A percentile compares a stretch with the other conserved stretches of the same genome.
These are phyloP conservation scores for Exophiala sideris DNA, from an alignment of 2,329 filamentous ascomycete genomes.

Conservation along the genomic window DNA sequence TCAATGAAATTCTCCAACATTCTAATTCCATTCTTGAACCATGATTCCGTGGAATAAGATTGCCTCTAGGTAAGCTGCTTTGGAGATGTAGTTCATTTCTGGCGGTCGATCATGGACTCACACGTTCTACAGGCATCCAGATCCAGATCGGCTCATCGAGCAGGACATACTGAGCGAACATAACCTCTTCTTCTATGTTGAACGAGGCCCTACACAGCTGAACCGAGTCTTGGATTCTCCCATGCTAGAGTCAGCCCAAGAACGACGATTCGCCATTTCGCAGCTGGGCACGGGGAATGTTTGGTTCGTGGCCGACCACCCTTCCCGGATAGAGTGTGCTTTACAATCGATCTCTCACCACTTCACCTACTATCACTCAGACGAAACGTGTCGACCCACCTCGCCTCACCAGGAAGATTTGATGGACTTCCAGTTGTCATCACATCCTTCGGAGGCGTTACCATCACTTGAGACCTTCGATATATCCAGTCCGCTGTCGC, in stretches of 20 bases:
- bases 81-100: too few relatives aligned
- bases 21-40: neutral
- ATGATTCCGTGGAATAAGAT: slow-evolving; percentile 24
- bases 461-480: slow-evolving; percentile 2
- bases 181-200: slow-evolving; percentile 16
- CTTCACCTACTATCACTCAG: slow-evolving; percentile 1
- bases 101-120: neutral
- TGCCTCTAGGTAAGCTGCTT: slow-evolving; percentile 3
- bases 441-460: neutral
- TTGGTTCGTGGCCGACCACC: slow-evolving; percentile 20
- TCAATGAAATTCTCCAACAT: neutral
- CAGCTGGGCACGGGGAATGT: slow-evolving; percentile 15
- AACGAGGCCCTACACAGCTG: slow-evolving; percentile 14
- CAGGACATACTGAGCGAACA: slow-evolving; percentile 12
- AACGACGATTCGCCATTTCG: slow-evolving; percentile 24
- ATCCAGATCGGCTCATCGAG: slow-evolving; percentile 17
- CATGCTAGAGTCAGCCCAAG: slow-evolving; percentile 24
- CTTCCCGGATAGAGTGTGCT: slow-evolving; percentile 3
- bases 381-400: slow-evolving; percentile 5
- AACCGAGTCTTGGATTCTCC: slow-evolving; percentile 16
- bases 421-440: neutral
- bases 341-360: neutral
- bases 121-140: slow-evolving; percentile 4
- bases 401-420: slow-evolving; percentile 9
- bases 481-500: neutral